Conservation (phyloP, 1,284 basidiomycete genomes). For the Boletellus dicymbophilus region DNA sequence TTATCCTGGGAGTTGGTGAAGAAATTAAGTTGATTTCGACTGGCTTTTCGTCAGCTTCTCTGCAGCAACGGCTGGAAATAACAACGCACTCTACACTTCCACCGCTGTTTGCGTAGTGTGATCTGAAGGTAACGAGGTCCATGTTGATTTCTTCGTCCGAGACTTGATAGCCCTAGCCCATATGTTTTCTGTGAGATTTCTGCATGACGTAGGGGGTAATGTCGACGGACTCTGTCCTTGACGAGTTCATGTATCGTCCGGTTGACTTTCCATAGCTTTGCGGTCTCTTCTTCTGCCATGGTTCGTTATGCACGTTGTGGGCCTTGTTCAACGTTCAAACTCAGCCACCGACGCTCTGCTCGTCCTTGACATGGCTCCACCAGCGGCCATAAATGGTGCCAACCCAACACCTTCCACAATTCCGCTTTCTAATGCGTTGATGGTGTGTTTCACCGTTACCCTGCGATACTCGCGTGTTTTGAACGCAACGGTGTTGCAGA, state of each 20-base stretch:
- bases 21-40: constrained; percentile 87
- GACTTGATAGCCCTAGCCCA: constrained; percentile 79
- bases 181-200: constrained; percentile 15
- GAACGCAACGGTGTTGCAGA: constrained; percentile 38
- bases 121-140: constrained; percentile 76
- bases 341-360: constrained; percentile 21
- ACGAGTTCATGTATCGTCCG: constrained; percentile 97
- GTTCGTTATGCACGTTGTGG: constrained; percentile 22
- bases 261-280: constrained; percentile 95
- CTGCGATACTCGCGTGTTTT: background rate
- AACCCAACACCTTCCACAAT: constrained; percentile 32
- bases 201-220: constrained; percentile 5
- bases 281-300: constrained; percentile 76
- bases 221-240: constrained; percentile 75
- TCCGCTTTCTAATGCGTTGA: constrained; percentile 43
- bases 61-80: background rate
- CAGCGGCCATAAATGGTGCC: constrained; percentile 36
- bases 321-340: no score
- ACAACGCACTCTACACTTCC: constrained; percentile 62
- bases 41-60: constrained; percentile 36
- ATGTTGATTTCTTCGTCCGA: constrained; percentile 90
- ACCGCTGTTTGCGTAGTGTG: constrained; percentile 61
- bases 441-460: constrained; percentile 39
- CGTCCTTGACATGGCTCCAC: constrained; percentile 20
- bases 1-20: constrained; percentile 76